Evolutionary conservation across 768 basidiomycete species (phyloP), one percentile per base, ranked within the genome.

Genomic region (Leccinellum rugosiceps): DNA sequence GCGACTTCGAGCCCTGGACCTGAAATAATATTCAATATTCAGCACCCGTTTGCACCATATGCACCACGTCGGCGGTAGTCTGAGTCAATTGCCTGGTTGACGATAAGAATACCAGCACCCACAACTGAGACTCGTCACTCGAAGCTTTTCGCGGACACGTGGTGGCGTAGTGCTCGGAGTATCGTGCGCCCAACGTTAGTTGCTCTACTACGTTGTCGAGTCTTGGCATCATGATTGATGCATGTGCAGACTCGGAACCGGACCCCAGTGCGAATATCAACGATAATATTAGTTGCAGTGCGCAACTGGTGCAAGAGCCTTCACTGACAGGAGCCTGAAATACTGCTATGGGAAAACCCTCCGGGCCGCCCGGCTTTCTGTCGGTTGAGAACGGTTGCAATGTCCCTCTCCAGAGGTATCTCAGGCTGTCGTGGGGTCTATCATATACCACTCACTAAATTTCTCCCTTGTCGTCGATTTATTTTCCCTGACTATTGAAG

Each of bases 371-470:
- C 32, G n/a, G 31, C 10, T 1, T 55, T 53, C 19, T n/a, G 47
- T n/a, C n/a, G n/a, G 47, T 30, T n/a, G n/a, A 41, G 38, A 41
- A 41, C 38, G n/a, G 9, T 41, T 41, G 38, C 38, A 41, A 32
- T 43, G 41, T 13, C 19, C 19, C 30, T 53, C 49, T 25, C 25
- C 3, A 25, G n/a, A n/a, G 31, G 44, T 52, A 54, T 62, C 57
- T 46, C 63, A 68, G 63, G 62, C 56, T 23, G 34, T 35, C 38
- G 45, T 46, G 41, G 28, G 35, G 26, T 25, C 31, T 19, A 21
- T 34, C 19, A 26, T 21, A 26, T 21, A 30, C 23, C 17, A 46
- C n/a, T 31, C 43, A 6, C 57, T n/a, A 2, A 46, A 32, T 23
- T 30, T 6, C 28, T 31, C 21, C 46, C 52, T 19, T 49, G 28